Evolutionary conservation across 331 rosid species (phyloP), one percentile per base, ranked within the genome.

Genomic region (Pyracantha coccinea): DNA sequence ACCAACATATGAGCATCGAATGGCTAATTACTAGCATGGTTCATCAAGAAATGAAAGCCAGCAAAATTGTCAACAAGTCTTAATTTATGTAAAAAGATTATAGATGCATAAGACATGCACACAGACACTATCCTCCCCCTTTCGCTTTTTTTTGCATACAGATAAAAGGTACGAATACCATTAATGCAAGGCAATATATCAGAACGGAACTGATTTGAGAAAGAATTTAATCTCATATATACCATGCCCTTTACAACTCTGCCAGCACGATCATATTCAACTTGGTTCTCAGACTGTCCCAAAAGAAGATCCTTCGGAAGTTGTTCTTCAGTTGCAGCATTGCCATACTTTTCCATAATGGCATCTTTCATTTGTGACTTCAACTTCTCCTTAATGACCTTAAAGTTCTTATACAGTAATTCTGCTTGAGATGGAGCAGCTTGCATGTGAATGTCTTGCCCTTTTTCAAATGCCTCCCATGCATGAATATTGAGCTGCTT

Each of bases 381-480:
- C 62, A 65, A 53, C 24, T 66, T 66, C 44, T 75, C 73, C 47
- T 53, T 66, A 23, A 21, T 38, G 44, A 66, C 67, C 79, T 53
- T 66, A 66, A 4, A 66, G 28, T 33, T 75, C 20, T 54, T 66
- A 66, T 20, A 75, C 33, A 66, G 29, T 25, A 75, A 35, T 55
- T 75, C 73, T 2, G 79, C 79, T 66, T 75, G 58, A 23, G 79
- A 75, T 44, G 59, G 79, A 53, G 73, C 79, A 52, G 59, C 45
- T 11, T 75, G 67, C 58, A 66, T 23, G 57, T 66, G 84, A 33
- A 86, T 32, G 53, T 83, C 90, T 60, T 83, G 88, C 28, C 90
- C 83, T 50, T 86, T 28, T 35, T 86, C 83, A 81, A 73, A 86
- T 32, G 86, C 79, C 11, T 86, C 77, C 87, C 87, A 76, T 54